phyloP scores from a whole-genome alignment of 1,139 yeast genomes.

The Geotrichum phurueaensis region DNA sequence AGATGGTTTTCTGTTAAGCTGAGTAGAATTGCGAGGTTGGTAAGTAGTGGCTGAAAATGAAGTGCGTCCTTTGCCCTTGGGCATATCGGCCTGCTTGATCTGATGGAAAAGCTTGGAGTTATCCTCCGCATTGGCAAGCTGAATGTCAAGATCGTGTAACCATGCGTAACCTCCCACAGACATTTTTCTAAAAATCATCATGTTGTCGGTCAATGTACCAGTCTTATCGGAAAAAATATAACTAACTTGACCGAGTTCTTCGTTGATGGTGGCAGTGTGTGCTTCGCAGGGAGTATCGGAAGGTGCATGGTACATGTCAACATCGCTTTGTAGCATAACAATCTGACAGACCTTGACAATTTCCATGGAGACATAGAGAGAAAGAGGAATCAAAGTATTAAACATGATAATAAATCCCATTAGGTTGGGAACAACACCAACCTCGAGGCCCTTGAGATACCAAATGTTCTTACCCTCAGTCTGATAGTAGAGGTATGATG shows the following conservation, averaged over 20 bases:
- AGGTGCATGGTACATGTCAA: constrained; percentile 86
- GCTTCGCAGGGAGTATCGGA: constrained; percentile 92
- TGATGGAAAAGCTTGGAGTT: constrained; percentile 16
- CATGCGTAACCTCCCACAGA: constrained; percentile 85
- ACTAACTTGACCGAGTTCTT: constrained; percentile 94
- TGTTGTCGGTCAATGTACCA: constrained; percentile 89
- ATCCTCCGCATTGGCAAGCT: constrained; percentile 29
- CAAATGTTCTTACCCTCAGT: constrained; percentile 47
- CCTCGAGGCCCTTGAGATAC: constrained; percentile 71
- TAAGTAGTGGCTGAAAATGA: constrained; percentile 3
- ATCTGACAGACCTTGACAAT: constrained; percentile 85
- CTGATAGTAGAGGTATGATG: constrained; percentile 52
- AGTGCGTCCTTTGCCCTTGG: constrained; percentile 9
- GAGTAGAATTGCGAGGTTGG: constrained; percentile 11
- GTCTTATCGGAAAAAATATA: constrained; percentile 94
- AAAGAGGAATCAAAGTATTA: constrained; percentile 89
- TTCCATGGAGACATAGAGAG: constrained; percentile 94
- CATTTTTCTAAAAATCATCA: constrained; percentile 79
- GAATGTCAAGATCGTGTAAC: constrained; percentile 68
- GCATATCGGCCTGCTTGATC: constrained; percentile 13
- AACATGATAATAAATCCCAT: constrained; percentile 97
- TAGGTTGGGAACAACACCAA: constrained; percentile 82
- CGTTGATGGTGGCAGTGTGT: constrained; percentile 89
- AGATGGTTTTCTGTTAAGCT: constrained; percentile 2
- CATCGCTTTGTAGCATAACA: constrained; percentile 73